These are phyloP conservation scores for Sporormia fimetaria DNA, from an alignment of 495 filamentous ascomycete genomes.

Conservation along the genomic window DNA sequence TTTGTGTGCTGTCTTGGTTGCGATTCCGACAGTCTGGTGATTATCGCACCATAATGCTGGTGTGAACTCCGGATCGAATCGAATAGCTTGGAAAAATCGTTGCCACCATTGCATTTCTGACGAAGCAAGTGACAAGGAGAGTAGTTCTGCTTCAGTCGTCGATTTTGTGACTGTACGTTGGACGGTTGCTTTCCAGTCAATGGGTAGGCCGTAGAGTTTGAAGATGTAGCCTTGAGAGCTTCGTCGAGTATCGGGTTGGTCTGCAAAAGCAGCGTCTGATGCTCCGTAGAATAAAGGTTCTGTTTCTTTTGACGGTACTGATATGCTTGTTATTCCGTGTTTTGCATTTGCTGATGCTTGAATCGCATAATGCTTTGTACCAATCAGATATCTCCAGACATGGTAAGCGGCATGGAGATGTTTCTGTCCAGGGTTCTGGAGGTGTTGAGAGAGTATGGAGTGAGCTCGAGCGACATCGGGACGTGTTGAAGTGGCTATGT, in stretches of 20 bases:
- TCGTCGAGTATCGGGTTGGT: constrained; percentile 2
- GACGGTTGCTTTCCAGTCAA: constrained; percentile 24
- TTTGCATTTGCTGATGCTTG: not conserved
- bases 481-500: not conserved
- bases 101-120: constrained; percentile 14
- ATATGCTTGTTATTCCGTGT: not conserved
- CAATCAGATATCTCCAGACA: constrained; percentile 1
- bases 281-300: constrained; percentile 8
- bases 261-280: constrained; percentile 13
- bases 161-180: constrained; percentile 27
- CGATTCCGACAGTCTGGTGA: constrained; percentile 9
- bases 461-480: constrained; percentile 7
- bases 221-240: constrained; percentile 24
- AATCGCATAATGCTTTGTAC: constrained; percentile 7
- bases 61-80: constrained; percentile 1
- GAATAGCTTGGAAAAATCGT: constrained; percentile 6
- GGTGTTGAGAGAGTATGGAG: constrained; percentile 2
- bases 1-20: not conserved
- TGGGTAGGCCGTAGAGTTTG: constrained; percentile 21
- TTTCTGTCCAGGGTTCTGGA: constrained; percentile 5
- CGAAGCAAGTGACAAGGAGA: constrained; percentile 15
- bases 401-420: constrained; percentile 2
- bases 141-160: constrained; percentile 27
- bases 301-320: not conserved
- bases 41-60: constrained; percentile 9